Base-by-base conservation (phyloP, 768 basidiomycete species). In the Podaxis carcinomalis region DNA sequence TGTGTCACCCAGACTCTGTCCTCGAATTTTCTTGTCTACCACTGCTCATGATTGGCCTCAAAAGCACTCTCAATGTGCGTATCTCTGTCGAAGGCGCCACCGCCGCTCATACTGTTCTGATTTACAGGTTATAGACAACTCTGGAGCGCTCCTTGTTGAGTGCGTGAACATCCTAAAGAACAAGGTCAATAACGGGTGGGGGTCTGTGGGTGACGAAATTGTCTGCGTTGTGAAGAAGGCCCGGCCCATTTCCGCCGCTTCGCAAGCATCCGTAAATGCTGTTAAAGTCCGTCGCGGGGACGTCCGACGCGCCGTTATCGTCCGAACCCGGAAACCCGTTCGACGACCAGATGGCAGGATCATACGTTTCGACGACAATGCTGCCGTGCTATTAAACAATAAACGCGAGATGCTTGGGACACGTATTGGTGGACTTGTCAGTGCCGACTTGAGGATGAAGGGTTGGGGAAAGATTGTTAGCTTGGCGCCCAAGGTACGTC, bases 381-480 rank as follows among this genome's bases (percentile, higher is more conserved):
- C 96, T 0, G 93, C 87, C 7, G 94, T 98, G 4, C 75, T 98
- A 37, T 73, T 98, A 60, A 98, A 98, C 74, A 93, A 93, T 79
- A 98, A 98, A 78, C 84, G 88, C 59, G 93, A 96, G 75, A 93
- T 98, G 90, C 71, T 98, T 61, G 95, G 95, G 19, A 97, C 95
- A 53, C 86, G 96, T 68, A 93, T 98, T 57, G 90, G 91, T 67
- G 95, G 95, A 0, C 88, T 95, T 47, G 95, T 98, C 49, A 94
- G 91, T 62, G 90, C 91, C 0, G 95, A 97, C 67, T 71, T 98
- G 72, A 80, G 93, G 63, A 82, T 91, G 82, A 89, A 92, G 71
- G 93, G 94, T 0, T 98, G 95, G 95, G 87, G 90, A 5, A 97
- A 98, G 75, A 91, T 98, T 65, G 87, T 92, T 58, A 90, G 88